Percentiles rank a stretch among this genome's conserved stretches.
These are phyloP conservation scores for Endoconidiophora laricicola DNA, from an alignment of 2,329 filamentous ascomycete genomes.

Conservation along the genomic window DNA sequence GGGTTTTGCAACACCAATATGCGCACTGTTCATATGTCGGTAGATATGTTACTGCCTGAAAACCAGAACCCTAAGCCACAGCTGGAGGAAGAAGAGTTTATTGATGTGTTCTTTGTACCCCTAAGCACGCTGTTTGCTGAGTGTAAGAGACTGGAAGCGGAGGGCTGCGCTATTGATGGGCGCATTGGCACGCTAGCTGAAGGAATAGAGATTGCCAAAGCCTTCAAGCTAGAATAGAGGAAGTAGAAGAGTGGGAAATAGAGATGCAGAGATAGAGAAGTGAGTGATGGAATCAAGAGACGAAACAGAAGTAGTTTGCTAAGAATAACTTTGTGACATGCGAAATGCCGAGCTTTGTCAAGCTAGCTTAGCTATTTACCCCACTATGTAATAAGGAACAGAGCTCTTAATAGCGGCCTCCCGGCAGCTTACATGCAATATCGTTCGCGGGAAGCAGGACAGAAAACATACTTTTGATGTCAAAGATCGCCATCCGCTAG, in stretches of 20 bases:
- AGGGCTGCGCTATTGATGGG: conserved; percentile 67
- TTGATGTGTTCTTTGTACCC: conserved; percentile 58
- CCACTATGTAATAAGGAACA: too few relatives aligned
- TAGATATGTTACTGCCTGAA: conserved; percentile 51
- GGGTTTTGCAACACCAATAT: conserved; percentile 52
- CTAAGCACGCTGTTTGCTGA: conserved; percentile 47
- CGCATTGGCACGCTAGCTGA: conserved; percentile 63
- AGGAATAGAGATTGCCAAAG: conserved; percentile 56
- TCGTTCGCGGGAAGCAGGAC: too few relatives aligned
- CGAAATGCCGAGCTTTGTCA: too few relatives aligned
- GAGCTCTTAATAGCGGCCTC: too few relatives aligned
- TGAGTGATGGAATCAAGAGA: background rate
- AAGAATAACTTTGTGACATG: too few relatives aligned
- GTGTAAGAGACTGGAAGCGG: conserved; percentile 46
- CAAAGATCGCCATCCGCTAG: too few relatives aligned
- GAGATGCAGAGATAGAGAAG: background rate
- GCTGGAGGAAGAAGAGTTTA: conserved; percentile 68
- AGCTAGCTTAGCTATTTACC: too few relatives aligned
- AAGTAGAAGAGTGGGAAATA: background rate
- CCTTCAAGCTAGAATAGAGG: conserved; percentile 25
- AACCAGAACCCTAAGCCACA: conserved; percentile 54
- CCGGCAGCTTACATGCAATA: too few relatives aligned
- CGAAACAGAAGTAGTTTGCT: too few relatives aligned
- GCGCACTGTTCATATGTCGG: conserved; percentile 53
- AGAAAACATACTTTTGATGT: too few relatives aligned